Percentiles rank a stretch among this genome's conserved stretches.
Conservation (phyloP, 805 yeast genomes). For the Yarrowia sp. region DNA sequence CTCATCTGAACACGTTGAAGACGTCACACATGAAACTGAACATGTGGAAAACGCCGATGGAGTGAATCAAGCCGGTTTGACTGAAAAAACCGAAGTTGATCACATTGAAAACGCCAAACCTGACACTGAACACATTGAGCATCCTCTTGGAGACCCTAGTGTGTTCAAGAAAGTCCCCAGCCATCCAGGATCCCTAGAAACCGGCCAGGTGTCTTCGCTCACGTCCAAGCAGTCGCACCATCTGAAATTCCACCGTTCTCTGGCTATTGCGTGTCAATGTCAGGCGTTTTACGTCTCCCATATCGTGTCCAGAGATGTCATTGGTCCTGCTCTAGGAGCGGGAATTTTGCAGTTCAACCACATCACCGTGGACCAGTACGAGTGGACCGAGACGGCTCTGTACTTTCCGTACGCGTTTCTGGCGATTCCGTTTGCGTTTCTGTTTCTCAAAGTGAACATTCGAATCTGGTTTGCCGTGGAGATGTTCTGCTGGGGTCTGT, state of each 20-base stretch:
- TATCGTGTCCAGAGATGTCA: conserved; percentile 14
- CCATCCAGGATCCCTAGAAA: neutral
- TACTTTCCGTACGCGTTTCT: conserved; percentile 9
- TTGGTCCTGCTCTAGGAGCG: conserved; percentile 21
- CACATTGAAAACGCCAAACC: conserved; percentile 3
- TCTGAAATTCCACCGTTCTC: conserved; percentile 7
- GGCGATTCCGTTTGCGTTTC: conserved; percentile 6
- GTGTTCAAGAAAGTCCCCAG: neutral
- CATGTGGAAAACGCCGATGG: neutral
- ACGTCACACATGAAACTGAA: neutral
- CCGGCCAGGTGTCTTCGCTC: neutral
- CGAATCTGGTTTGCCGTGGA: conserved; percentile 17
- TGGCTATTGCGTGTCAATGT: conserved; percentile 8
- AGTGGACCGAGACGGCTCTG: conserved; percentile 10
- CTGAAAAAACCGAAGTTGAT: neutral
- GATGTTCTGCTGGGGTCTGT: conserved; percentile 18
- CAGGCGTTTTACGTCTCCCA: conserved; percentile 10
- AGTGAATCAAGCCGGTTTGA: too few relatives aligned
- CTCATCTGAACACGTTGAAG: neutral
- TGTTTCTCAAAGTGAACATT: conserved; percentile 15
- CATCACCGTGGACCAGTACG: conserved; percentile 8
- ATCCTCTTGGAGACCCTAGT: neutral
- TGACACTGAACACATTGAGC: neutral
- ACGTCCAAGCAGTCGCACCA: neutral
- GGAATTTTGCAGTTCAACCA: conserved; percentile 6